Evolutionary conservation across 495 filamentous ascomycete species (phyloP).

Genomic region (Symbiotaphrina buchneri): DNA sequence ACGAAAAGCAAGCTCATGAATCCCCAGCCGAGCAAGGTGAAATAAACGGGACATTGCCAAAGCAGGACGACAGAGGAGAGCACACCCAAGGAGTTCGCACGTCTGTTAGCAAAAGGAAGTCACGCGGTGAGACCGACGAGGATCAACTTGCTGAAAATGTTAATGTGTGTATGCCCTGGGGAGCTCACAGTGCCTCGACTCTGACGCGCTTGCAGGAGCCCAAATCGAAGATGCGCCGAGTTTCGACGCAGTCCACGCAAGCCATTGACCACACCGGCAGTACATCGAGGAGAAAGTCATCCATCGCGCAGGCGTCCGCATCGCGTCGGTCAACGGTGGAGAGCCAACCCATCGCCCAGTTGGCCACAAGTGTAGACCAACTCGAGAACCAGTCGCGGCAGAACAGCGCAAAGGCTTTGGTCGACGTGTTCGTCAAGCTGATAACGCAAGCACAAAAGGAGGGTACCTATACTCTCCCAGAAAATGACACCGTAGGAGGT

Average conservation of each 20-base stretch:
- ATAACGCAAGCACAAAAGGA: slow-evolving; percentile 20
- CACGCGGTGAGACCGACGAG: slow-evolving; percentile 13
- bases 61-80: background rate
- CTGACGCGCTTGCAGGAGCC: slow-evolving; percentile 11
- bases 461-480: slow-evolving; percentile 18
- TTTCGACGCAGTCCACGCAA: slow-evolving; percentile 14
- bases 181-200: background rate
- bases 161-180: background rate
- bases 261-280: slow-evolving; percentile 1
- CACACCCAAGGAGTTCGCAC: background rate
- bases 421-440: slow-evolving; percentile 18
- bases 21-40: background rate
- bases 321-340: background rate
- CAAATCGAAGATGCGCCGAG: slow-evolving; percentile 26
- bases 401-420: slow-evolving; percentile 17
- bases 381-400: slow-evolving; percentile 15
- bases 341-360: background rate
- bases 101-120: slow-evolving; percentile 16
- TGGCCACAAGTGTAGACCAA: slow-evolving; percentile 1
- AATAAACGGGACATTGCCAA: background rate
- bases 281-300: background rate
- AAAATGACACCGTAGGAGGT: slow-evolving; percentile 25
- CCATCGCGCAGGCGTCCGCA: no score
- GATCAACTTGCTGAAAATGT: slow-evolving; percentile 5
- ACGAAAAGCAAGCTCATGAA: slow-evolving; percentile 5